A percentile compares a stretch with the other conserved stretches of the same genome.
Evolutionary conservation across 805 yeast species (phyloP).

Genomic region (Isabelozyma pseudorhagii): DNA sequence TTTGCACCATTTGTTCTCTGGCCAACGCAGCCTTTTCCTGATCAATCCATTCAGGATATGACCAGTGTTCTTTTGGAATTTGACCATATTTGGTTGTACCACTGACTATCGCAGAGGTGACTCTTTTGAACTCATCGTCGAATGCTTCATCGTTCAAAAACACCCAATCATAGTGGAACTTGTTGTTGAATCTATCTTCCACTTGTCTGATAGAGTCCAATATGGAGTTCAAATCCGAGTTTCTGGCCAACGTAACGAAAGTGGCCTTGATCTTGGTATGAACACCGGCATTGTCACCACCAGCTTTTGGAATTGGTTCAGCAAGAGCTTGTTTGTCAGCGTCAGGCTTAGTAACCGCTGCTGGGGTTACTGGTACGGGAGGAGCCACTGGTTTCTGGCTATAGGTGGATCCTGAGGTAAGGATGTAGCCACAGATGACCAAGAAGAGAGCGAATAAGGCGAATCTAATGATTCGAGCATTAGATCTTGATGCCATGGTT

Average conservation of each 20-base stretch:
- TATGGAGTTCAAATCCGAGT: slow-evolving; percentile 62
- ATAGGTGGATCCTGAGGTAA: slow-evolving; percentile 34
- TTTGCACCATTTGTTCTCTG: slow-evolving; percentile 54
- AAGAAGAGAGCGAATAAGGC: slow-evolving; percentile 35
- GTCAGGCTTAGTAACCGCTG: neutral
- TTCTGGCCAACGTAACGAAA: slow-evolving; percentile 77
- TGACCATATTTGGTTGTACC: slow-evolving; percentile 77
- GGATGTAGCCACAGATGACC: slow-evolving; percentile 34
- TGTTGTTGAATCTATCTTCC: slow-evolving; percentile 84
- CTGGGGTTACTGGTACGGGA: neutral
- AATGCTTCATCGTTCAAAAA: slow-evolving; percentile 87
- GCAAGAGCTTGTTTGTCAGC: slow-evolving; percentile 1
- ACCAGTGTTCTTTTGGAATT: slow-evolving; percentile 85
- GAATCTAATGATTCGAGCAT: slow-evolving; percentile 37
- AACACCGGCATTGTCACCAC: neutral
- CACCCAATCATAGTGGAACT: slow-evolving; percentile 90
- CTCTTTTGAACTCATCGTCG: slow-evolving; percentile 71
- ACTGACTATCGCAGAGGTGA: slow-evolving; percentile 64
- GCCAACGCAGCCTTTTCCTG: slow-evolving; percentile 62
- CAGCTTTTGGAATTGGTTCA: slow-evolving; percentile 3
- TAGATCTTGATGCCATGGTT: slow-evolving; percentile 26
- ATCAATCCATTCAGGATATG: slow-evolving; percentile 82
- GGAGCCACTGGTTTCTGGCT: neutral
- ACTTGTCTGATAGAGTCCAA: slow-evolving; percentile 67
- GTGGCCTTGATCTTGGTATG: slow-evolving; percentile 40